phyloP scores from a whole-genome alignment of 208 protist genomes.

The Trichomonas vaginalis region DNA sequence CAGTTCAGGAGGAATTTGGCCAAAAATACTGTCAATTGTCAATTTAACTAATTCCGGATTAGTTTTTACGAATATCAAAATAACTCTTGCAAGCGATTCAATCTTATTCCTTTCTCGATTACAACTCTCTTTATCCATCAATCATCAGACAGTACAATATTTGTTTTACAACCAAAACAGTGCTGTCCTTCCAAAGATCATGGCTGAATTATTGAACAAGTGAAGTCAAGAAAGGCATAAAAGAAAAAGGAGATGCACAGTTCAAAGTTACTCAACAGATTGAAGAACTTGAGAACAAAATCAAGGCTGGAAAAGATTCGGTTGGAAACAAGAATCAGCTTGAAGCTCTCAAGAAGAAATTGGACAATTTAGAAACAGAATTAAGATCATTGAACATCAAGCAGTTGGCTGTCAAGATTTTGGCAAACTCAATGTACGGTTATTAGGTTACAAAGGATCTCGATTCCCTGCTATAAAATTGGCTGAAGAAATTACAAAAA shows the following conservation, averaged over 20 bases:
- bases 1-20: not conserved
- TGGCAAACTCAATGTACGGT: conserved; percentile 61
- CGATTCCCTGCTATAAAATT: conserved; percentile 92
- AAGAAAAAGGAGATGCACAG: not conserved
- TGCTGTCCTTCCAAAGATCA: conserved; percentile 1
- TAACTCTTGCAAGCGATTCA: not conserved
- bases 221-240: not conserved
- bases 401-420: conserved; percentile 38
- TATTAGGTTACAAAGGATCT: conserved; percentile 91
- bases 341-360: no score
- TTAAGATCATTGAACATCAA: not conserved
- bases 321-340: no score
- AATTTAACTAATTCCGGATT: not conserved
- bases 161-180: conserved; percentile 77
- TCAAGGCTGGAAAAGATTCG: no score
- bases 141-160: conserved; percentile 99
- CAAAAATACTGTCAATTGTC: not conserved
- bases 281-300: not conserved
- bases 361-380: no score
- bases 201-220: not conserved
- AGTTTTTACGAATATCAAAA: not conserved
- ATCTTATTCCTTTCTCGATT: conserved; percentile 80
- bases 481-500: conserved; percentile 84
- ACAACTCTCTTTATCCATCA: conserved; percentile 99
- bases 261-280: not conserved